Percentiles rank a stretch among this genome's conserved stretches.
phyloP scores from a whole-genome alignment of 2,329 filamentous ascomycete species.

The Ophiostoma sp. region DNA sequence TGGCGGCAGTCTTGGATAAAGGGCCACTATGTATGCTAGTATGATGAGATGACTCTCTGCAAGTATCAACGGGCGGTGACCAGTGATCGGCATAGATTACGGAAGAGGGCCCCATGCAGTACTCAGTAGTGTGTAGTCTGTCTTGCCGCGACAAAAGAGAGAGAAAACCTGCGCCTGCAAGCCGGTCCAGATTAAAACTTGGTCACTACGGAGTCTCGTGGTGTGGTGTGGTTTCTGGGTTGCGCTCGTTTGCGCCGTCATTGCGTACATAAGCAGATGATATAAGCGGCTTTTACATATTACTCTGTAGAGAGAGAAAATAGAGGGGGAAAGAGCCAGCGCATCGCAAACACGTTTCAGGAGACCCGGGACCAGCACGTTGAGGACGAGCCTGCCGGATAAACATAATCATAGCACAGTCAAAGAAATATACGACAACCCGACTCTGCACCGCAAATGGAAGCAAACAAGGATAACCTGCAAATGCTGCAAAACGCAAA shows the following conservation, averaged over 20 bases:
- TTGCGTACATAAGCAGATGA: neutral
- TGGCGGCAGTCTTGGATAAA: neutral
- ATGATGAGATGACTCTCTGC: no score
- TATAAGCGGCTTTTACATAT: neutral
- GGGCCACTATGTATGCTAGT: no score
- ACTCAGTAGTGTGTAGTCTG: neutral
- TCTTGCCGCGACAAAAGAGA: neutral
- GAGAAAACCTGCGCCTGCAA: neutral
- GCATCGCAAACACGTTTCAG: neutral
- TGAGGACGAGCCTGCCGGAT: no score
- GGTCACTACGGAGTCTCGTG: neutral
- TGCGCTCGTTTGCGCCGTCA: neutral
- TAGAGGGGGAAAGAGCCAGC: neutral
- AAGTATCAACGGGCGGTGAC: neutral
- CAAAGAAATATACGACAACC: no score
- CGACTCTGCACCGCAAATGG: no score
- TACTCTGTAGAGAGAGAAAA: neutral
- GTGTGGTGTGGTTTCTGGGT: neutral
- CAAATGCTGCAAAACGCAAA: no score
- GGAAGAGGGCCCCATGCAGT: neutral
- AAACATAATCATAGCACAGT: no score
- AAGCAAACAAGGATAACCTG: no score
- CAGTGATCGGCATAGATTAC: constrained; percentile 1
- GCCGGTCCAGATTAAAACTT: constrained; percentile 6
- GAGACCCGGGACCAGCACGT: no score